Conservation (phyloP, 306 rosid species). For the Cyamopsis tetragonoloba region DNA sequence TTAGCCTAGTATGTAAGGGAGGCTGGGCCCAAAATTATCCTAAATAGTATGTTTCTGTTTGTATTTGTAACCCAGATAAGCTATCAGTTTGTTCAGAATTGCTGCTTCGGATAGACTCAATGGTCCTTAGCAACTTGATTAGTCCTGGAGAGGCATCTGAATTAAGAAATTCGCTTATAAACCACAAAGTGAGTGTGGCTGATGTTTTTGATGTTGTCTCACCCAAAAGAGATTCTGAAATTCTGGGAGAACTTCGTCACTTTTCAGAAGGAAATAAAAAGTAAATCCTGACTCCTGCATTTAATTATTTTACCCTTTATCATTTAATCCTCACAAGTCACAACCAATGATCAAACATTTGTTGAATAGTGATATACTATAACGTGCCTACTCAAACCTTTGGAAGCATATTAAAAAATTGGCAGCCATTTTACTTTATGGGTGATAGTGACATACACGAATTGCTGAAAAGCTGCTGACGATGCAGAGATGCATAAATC, state of each 20-base stretch:
- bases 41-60: slow-evolving; percentile 26
- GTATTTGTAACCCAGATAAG: slow-evolving; percentile 55
- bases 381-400: background rate
- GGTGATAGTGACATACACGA: background rate
- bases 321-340: slow-evolving; percentile 12
- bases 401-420: background rate
- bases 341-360: background rate
- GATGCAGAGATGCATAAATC: background rate
- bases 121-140: slow-evolving; percentile 63
- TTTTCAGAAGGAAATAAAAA: slow-evolving; percentile 47
- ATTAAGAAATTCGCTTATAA: slow-evolving; percentile 58
- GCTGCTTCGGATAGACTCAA: slow-evolving; percentile 80
- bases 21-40: no score
- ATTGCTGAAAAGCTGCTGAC: background rate
- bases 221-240: slow-evolving; percentile 48
- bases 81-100: slow-evolving; percentile 58
- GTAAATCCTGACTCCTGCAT: slow-evolving; percentile 42
- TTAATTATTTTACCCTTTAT: slow-evolving; percentile 5
- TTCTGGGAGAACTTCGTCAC: slow-evolving; percentile 61
- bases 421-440: background rate
- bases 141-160: slow-evolving; percentile 56
- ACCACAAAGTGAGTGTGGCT: slow-evolving; percentile 48
- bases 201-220: slow-evolving; percentile 40
- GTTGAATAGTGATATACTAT: no score
- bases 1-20: background rate